Conservation (phyloP, 768 basidiomycete genomes). For the Mycena chlorophos region DNA sequence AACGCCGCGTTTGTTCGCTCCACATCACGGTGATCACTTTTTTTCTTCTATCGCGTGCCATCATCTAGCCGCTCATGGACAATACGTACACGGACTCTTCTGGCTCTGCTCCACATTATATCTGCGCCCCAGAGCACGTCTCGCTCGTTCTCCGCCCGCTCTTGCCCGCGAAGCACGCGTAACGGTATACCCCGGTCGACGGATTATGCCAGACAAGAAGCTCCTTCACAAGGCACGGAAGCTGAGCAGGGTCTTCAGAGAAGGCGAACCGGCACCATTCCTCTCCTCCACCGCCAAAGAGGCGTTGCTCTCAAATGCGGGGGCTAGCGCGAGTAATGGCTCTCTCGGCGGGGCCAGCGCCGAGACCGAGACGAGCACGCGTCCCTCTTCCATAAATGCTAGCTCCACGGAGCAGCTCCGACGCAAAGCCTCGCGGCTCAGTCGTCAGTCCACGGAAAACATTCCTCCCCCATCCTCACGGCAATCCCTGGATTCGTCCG, state of each 20-base stretch:
- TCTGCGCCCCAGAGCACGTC: too few relatives aligned
- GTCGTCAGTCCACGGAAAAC: slow-evolving; percentile 24
- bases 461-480: slow-evolving; percentile 22
- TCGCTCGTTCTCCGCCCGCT: too few relatives aligned
- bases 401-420: slow-evolving; percentile 11
- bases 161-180: too few relatives aligned
- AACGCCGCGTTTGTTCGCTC: too few relatives aligned
- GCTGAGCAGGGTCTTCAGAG: slow-evolving; percentile 44
- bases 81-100: neutral
- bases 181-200: neutral
- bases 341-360: slow-evolving; percentile 8
- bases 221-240: slow-evolving; percentile 44
- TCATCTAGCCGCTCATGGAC: neutral
- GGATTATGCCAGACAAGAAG: slow-evolving; percentile 32
- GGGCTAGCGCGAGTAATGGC: neutral
- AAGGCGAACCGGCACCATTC: slow-evolving; percentile 15
- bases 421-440: slow-evolving; percentile 10
- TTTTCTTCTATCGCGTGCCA: neutral
- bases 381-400: neutral
- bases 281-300: neutral
- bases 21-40: neutral
- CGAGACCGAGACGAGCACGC: slow-evolving; percentile 11
- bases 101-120: too few relatives aligned
- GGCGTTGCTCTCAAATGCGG: neutral
- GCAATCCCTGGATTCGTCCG: slow-evolving; percentile 6